Percentiles rank a stretch among this genome's conserved stretches.
phyloP scores from a whole-genome alignment of 1,284 basidiomycete species.

The Ustilago curta region DNA sequence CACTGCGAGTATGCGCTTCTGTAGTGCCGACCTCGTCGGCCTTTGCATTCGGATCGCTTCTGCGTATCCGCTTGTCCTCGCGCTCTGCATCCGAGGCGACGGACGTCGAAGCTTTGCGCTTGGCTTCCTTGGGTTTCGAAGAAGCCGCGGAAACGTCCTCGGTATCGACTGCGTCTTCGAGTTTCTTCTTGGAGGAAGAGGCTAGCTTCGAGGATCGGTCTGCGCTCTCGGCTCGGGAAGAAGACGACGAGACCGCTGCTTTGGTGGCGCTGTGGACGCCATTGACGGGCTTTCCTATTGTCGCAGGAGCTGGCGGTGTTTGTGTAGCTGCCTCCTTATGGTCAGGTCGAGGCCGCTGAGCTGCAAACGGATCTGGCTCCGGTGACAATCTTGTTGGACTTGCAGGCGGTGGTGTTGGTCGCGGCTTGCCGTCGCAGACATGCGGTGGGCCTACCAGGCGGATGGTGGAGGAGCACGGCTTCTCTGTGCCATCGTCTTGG shows the following conservation, averaged over 20 bases:
- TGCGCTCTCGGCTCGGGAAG: constrained; percentile 17
- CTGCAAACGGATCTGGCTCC: constrained; percentile 42
- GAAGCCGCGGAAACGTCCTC: constrained; percentile 18
- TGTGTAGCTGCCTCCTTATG: constrained; percentile 47
- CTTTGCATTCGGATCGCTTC: constrained; percentile 23
- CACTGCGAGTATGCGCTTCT: constrained; percentile 12
- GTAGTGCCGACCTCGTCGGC: constrained; percentile 19
- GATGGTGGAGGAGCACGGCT: constrained; percentile 61
- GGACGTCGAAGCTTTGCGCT: constrained; percentile 52
- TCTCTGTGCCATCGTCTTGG: constrained; percentile 59
- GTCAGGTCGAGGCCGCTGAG: constrained; percentile 22
- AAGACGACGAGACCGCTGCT: constrained; percentile 9
- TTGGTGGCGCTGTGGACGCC: constrained; percentile 30
- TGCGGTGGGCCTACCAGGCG: constrained; percentile 60
- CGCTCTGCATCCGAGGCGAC: constrained; percentile 39
- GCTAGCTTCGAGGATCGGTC: constrained; percentile 44
- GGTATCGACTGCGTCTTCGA: constrained; percentile 44
- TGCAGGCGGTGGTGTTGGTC: constrained; percentile 37
- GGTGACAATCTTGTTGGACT: constrained; percentile 51
- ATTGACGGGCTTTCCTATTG: constrained; percentile 25
- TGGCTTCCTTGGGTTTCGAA: constrained; percentile 40
- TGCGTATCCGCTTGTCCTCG: constrained; percentile 49
- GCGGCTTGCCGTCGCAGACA: constrained; percentile 60
- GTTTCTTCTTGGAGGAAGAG: constrained; percentile 57
- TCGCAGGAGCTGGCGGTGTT: constrained; percentile 21